Base-by-base conservation (phyloP, 257 asterid species). In the Nicotiana tomentosiformis region DNA sequence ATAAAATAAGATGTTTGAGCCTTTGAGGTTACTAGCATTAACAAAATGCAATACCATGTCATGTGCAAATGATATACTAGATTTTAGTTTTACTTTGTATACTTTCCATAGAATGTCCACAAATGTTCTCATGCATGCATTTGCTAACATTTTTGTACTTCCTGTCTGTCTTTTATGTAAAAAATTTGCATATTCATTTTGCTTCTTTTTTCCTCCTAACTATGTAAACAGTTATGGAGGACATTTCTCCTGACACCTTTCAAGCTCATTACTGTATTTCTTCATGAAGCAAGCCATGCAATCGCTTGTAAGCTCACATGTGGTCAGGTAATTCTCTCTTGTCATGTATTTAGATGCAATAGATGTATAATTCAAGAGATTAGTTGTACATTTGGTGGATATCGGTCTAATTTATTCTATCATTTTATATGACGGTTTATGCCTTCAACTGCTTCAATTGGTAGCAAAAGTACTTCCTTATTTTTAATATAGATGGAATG, bases 251-350 rank as follows among this genome's bases (percentile, higher is more conserved):
- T 95, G 81, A 94, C 97, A 67, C 99, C 99, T 20, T 95, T 95
- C 84, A 95, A 95, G 97, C 99, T 95, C 88, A 89, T 95, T 79
- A 95, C 99, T 43, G 98, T 95, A 37, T 95, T 95, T 91, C 97
- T 95, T 89, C 99, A 94, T 78, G 99, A 95, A 90, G 99, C 98
- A 55, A 96, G 99, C 86, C 99, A 95, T 77, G 99, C 99, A 32
- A 92, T 95, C 83, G 99, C 98, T 61, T 93, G 98, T 86, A 92
- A 92, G 90, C 97, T 96, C 86, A 96, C 99, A 37, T 96, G 99
- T 83, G 99, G 98, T 55, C 90, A 94, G 97, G 99, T 96, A 91
- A 64, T 76, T 29, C 80, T 51, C 64, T 26, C 30, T 26, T 76
- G 2, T 51, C 64, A 15, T 16, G 46, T 76, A 51, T 51, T 53